Base-by-base conservation (phyloP, 208 protist species). In the Zelonia costaricensis region DNA sequence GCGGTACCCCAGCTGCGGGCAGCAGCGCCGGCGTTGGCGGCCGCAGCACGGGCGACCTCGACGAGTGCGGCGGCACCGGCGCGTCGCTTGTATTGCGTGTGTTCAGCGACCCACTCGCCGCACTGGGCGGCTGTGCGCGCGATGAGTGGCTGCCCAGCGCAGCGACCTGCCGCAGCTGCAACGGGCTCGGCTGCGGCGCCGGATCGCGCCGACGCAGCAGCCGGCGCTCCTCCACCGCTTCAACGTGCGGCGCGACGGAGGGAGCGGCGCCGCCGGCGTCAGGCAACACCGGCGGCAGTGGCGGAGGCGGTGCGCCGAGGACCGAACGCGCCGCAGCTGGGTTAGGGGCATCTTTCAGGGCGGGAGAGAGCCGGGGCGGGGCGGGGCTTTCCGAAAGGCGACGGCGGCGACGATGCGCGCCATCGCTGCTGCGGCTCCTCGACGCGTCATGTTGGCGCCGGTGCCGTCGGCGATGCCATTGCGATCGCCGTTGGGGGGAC, bases 191-290 rank as follows among this genome's bases (percentile, higher is more conserved):
- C n/a, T n/a, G n/a, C n/a, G n/a, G n/a, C n/a, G 45, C 33, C 15
- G 1, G 22, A 35, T 0, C 57, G 57, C 12, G 57, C 10, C 33
- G 36, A 22, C 20, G 15, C 56, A 63, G 40, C 10, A 20, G 48
- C 10, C 52, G 47, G 6, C 56, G 53, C n/a, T 63, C 64, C 13
- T 71, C 42, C 0, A 59, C 18, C 8, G 47, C 4, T 33, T 63
- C 48, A 1, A 36, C 25, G 5, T 31, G 35, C 30, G 28, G 23
- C 27, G 15, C 4, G 33, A 13, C 18, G 6, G 36, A 3, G 4
- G 38, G 6, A 16, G 27, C 22, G n/a, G 16, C 25, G 10, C 13
- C 25, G 1, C 7, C 23, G 27, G 20, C 23, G n/a, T 22, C 40
- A n/a, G n/a, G n/a, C n/a, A n/a, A n/a, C n/a, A n/a, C n/a, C n/a